phyloP scores from a whole-genome alignment of 2,329 filamentous ascomycete species.

The Aciculosporium take region DNA sequence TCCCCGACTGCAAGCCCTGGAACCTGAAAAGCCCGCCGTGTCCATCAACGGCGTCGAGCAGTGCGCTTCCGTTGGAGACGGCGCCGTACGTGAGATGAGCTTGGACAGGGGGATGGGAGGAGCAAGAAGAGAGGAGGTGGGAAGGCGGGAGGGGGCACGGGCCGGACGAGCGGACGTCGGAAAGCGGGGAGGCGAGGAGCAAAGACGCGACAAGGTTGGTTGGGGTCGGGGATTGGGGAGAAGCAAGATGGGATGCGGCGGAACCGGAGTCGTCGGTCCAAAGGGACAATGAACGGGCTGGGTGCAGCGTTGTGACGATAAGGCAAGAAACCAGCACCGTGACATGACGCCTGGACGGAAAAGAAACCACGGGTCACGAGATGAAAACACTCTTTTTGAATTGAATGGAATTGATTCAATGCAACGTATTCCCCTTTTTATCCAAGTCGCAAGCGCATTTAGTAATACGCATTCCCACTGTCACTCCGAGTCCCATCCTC shows the following conservation, averaged over 20 bases:
- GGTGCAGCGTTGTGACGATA: too few relatives aligned
- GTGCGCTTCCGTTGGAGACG: not conserved
- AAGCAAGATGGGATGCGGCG: too few relatives aligned
- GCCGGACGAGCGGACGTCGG: too few relatives aligned
- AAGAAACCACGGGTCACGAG: not conserved
- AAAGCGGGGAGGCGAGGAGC: too few relatives aligned
- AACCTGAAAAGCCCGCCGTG: constrained; percentile 9
- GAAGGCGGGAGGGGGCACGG: too few relatives aligned
- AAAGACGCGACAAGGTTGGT: too few relatives aligned
- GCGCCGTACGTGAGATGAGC: not conserved
- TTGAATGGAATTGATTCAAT: not conserved
- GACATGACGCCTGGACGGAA: not conserved
- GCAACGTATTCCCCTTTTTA: not conserved
- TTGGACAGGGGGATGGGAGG: not conserved
- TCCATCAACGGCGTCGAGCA: constrained; percentile 2
- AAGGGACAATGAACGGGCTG: too few relatives aligned
- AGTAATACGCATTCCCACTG: constrained; percentile 25
- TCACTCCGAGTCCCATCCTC: constrained; percentile 22
- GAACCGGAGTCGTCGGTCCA: too few relatives aligned
- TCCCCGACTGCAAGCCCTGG: constrained; percentile 12
- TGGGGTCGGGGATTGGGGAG: too few relatives aligned
- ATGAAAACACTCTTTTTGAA: not conserved
- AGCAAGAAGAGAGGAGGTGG: too few relatives aligned
- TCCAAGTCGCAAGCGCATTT: not conserved
- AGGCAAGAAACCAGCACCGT: too few relatives aligned